Conservation (phyloP, 106 monocot genomes). For the Dendrobium huoshanense region DNA sequence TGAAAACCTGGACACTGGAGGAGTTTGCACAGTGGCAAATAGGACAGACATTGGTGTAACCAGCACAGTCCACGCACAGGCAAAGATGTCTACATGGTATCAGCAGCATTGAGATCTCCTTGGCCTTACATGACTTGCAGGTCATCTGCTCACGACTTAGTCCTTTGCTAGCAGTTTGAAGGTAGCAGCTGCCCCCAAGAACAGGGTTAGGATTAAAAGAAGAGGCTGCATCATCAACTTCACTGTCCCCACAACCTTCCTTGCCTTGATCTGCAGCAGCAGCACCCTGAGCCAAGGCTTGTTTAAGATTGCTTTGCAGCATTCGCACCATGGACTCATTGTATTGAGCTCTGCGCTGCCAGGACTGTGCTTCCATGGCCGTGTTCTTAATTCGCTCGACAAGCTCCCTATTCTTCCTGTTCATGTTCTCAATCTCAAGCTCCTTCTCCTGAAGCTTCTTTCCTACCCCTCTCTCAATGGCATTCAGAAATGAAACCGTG, state of each 20-base stretch:
- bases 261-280: constrained; percentile 15
- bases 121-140: constrained; percentile 47
- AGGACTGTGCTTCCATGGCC: constrained; percentile 42
- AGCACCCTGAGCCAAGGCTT: constrained; percentile 33
- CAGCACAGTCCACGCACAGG: constrained; percentile 59
- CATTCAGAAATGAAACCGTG: constrained; percentile 21
- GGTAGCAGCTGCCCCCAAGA: background rate
- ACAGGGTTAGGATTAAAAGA: constrained; percentile 15
- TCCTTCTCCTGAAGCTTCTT: constrained; percentile 49
- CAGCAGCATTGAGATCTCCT: constrained; percentile 51
- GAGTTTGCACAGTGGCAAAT: constrained; percentile 39
- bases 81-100: constrained; percentile 78
- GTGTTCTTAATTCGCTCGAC: constrained; percentile 34
- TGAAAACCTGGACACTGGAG: constrained; percentile 42
- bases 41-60: constrained; percentile 45
- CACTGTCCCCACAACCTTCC: constrained; percentile 59
- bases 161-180: background rate
- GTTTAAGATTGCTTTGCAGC: constrained; percentile 43
- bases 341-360: constrained; percentile 43
- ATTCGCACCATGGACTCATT: constrained; percentile 44
- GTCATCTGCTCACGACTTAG: background rate
- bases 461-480: constrained; percentile 24
- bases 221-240: constrained; percentile 46
- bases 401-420: constrained; percentile 48
- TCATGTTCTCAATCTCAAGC: constrained; percentile 44